These are phyloP conservation scores for Pterocarpus santalinus DNA, from an alignment of 306 rosid genomes.

Conservation along the genomic window DNA sequence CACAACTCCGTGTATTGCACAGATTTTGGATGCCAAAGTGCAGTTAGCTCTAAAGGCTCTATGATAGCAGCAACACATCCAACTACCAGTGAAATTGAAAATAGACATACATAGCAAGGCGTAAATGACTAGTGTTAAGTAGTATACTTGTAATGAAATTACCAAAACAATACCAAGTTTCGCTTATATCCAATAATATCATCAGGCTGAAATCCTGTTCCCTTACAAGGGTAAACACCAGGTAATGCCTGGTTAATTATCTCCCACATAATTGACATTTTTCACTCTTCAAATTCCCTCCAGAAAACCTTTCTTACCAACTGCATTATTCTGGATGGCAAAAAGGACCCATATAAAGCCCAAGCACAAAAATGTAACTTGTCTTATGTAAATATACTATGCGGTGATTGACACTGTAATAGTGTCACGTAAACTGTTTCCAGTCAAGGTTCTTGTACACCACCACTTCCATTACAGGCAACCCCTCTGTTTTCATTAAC, in stretches of 20 bases:
- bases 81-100: neutral
- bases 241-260: neutral
- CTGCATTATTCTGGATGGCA: neutral
- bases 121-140: neutral
- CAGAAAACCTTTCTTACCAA: neutral
- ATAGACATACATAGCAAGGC: neutral
- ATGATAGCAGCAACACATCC: neutral
- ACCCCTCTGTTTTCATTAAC: neutral
- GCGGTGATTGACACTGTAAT: neutral
- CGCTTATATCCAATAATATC: neutral
- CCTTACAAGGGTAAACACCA: neutral
- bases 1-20: neutral
- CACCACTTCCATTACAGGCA: neutral
- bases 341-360: neutral
- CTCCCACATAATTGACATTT: neutral
- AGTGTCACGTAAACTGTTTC: slow-evolving; percentile 2
- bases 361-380: slow-evolving; percentile 25
- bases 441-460: neutral
- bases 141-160: neutral
- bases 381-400: neutral
- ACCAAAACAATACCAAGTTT: neutral
- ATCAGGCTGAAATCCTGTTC: neutral
- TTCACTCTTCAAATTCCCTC: slow-evolving; percentile 6
- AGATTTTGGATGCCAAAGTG: neutral
- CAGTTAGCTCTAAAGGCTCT: neutral